phyloP scores from a whole-genome alignment of 176 grass and related monocot genomes.

The Hyparrhenia diplandra region DNA sequence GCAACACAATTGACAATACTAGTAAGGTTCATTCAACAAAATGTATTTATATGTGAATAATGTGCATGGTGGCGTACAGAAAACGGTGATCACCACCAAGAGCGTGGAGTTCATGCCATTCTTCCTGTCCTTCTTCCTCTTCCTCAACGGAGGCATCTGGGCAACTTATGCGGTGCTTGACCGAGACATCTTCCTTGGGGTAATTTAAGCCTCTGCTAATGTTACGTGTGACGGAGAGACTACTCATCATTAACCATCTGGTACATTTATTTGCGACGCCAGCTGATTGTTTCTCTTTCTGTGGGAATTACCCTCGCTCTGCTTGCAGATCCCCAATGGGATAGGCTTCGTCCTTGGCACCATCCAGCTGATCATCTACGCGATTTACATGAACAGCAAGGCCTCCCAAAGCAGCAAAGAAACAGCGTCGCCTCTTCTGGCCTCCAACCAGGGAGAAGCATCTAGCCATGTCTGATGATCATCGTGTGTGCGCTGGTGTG shows the following conservation, averaged over 20 bases:
- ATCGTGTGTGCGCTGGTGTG: neutral
- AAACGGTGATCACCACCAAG: constrained; percentile 48
- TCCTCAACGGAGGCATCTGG: constrained; percentile 74
- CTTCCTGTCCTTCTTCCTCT: constrained; percentile 67
- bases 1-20: neutral
- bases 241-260: neutral
- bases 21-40: neutral
- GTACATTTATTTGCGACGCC: neutral
- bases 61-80: constrained; percentile 27
- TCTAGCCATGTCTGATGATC: neutral
- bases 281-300: neutral
- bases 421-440: constrained; percentile 7
- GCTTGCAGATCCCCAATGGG: constrained; percentile 54
- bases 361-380: constrained; percentile 62
- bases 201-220: constrained; percentile 18
- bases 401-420: constrained; percentile 10
- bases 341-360: constrained; percentile 56
- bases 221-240: no score
- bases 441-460: neutral
- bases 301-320: no score
- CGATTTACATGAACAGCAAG: constrained; percentile 42
- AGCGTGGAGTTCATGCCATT: constrained; percentile 87
- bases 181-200: constrained; percentile 55
- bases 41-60: neutral
- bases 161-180: constrained; percentile 50